A percentile compares a stretch with the other conserved stretches of the same genome.
Conservation (phyloP, 192 early-diverging fungal species). For the Gamsiella multidivaricata region DNA sequence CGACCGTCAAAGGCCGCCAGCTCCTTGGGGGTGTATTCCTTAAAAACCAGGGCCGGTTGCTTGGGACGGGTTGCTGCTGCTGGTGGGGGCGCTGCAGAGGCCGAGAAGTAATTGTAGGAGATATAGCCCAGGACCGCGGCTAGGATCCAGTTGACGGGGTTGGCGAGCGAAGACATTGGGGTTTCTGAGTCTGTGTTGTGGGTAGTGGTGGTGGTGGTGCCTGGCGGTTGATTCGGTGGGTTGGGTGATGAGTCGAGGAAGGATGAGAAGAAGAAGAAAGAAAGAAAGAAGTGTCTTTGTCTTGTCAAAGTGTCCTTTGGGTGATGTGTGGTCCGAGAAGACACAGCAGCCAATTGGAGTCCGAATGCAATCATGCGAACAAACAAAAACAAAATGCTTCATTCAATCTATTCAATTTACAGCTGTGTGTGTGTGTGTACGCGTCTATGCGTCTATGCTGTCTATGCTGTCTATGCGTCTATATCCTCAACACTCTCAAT, state of each 20-base stretch:
- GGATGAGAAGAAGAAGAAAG: background rate
- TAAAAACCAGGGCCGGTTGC: slow-evolving; percentile 64
- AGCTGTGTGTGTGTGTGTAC: too few species aligned
- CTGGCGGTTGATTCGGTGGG: too few species aligned
- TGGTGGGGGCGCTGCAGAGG: slow-evolving; percentile 25
- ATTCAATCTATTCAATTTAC: too few species aligned
- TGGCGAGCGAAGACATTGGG: slow-evolving; percentile 47
- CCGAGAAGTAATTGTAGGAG: slow-evolving; percentile 58
- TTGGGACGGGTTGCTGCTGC: slow-evolving; percentile 59
- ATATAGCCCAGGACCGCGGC: slow-evolving; percentile 68
- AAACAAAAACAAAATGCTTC: too few species aligned
- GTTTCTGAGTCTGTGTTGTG: background rate
- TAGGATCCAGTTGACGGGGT: slow-evolving; percentile 81
- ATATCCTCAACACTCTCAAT: too few species aligned
- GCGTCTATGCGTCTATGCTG: too few species aligned
- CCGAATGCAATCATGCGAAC: too few species aligned
- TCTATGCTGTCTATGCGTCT: too few species aligned
- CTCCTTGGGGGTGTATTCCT: slow-evolving; percentile 83
- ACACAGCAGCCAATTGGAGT: too few species aligned
- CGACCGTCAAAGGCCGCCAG: slow-evolving; percentile 79
- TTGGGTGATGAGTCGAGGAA: background rate
- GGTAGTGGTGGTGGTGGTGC: background rate
- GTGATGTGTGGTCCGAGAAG: too few species aligned
- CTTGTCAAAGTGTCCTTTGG: background rate
- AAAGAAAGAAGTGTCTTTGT: background rate